phyloP scores from a whole-genome alignment of 306 rosid species.

The Fragaria ananassa region DNA sequence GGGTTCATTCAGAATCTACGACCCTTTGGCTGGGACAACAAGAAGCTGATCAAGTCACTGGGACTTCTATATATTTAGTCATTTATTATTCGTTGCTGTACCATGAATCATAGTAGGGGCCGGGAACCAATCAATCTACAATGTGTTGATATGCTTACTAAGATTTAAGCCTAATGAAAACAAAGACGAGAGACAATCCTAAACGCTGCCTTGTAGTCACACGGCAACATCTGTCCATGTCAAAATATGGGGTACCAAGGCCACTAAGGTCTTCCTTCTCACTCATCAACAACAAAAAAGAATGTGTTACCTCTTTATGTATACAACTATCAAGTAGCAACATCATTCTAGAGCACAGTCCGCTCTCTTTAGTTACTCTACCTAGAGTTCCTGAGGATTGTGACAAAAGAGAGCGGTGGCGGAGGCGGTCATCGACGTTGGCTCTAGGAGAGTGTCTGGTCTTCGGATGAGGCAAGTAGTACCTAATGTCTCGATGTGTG shows the following conservation, averaged over 20 bases:
- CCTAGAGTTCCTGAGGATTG: too few species aligned
- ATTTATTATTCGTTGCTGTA: slow-evolving; percentile 12
- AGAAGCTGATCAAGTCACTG: background rate
- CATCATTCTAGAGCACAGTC: too few species aligned
- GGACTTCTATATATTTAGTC: background rate
- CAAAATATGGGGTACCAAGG: slow-evolving; percentile 27
- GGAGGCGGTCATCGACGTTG: too few species aligned
- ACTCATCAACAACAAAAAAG: too few species aligned
- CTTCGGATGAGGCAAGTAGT: too few species aligned
- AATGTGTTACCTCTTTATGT: too few species aligned
- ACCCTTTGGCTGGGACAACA: background rate
- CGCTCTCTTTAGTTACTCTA: too few species aligned
- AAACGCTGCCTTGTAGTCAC: slow-evolving; percentile 31
- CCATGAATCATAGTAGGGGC: slow-evolving; percentile 28
- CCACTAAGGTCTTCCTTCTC: too few species aligned
- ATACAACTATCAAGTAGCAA: too few species aligned
- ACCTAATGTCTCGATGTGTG: too few species aligned
- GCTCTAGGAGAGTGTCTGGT: too few species aligned
- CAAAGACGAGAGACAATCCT: slow-evolving; percentile 10
- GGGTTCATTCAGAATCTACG: background rate
- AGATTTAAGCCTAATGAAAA: background rate
- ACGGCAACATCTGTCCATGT: slow-evolving; percentile 45
- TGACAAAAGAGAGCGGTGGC: too few species aligned
- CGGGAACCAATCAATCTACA: slow-evolving; percentile 26
- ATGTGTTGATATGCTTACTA: background rate